A percentile compares a stretch with the other conserved stretches of the same genome.
phyloP scores from a whole-genome alignment of 1,139 yeast species.

The Candida frijolesensis region DNA sequence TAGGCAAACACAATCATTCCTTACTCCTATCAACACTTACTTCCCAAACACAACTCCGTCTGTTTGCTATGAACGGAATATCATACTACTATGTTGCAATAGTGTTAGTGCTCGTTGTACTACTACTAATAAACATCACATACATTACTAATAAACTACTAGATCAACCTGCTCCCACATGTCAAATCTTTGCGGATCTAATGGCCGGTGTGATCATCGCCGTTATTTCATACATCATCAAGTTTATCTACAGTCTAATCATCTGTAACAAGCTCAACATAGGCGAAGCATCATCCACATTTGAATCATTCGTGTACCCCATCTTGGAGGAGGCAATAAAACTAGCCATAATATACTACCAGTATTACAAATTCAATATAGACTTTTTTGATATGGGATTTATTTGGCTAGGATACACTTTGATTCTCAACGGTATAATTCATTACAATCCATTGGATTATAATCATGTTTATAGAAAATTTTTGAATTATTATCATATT shows the following conservation, averaged over 20 bases:
- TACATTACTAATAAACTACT: constrained; percentile 1
- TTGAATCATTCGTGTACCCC: constrained; percentile 14
- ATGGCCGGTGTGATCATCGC: constrained; percentile 11
- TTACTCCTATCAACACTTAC: background rate
- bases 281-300: background rate
- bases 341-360: constrained; percentile 8
- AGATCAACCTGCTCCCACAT: background rate
- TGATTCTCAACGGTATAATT: constrained; percentile 9
- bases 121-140: background rate
- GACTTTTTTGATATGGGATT: constrained; percentile 8
- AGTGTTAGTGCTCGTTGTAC: background rate
- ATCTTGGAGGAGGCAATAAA: constrained; percentile 13
- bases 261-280: background rate
- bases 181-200: constrained; percentile 6
- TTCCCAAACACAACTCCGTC: background rate
- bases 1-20: too few relatives aligned
- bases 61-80: background rate
- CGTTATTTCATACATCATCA: constrained; percentile 2
- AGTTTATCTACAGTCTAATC: background rate
- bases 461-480: constrained; percentile 8
- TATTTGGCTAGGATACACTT: constrained; percentile 12
- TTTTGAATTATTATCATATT: constrained; percentile 13
- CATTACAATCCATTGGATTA: constrained; percentile 12
- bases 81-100: constrained; percentile 3
- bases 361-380: constrained; percentile 6